These are phyloP conservation scores for Exidia glandulosa DNA, from an alignment of 768 basidiomycete species.

Conservation along the genomic window DNA sequence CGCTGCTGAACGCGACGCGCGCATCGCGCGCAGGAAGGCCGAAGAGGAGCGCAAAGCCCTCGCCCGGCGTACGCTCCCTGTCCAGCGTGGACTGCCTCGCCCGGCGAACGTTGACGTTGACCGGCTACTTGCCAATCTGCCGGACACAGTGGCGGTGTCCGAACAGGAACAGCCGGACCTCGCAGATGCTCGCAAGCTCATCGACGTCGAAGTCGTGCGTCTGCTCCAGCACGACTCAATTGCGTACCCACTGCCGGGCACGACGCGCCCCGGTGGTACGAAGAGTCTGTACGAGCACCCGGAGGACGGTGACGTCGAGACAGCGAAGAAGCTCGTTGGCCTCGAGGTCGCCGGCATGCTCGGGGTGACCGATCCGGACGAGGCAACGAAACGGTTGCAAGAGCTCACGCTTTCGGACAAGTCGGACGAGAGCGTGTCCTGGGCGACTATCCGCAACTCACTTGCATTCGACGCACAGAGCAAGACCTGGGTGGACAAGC, in stretches of 20 bases:
- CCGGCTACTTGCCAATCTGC: constrained; percentile 48
- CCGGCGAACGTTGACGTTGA: constrained; percentile 73
- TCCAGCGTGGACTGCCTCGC: constrained; percentile 76
- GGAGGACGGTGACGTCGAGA: constrained; percentile 60
- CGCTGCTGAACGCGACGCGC: constrained; percentile 83
- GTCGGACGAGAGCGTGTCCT: constrained; percentile 46
- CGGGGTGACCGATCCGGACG: constrained; percentile 69
- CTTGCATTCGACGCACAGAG: constrained; percentile 50
- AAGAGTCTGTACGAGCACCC: constrained; percentile 62
- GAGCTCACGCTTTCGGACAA: constrained; percentile 5
- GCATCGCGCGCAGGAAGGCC: constrained; percentile 49
- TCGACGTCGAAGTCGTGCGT: constrained; percentile 67
- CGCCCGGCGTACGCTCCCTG: constrained; percentile 70
- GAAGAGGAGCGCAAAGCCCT: constrained; percentile 70
- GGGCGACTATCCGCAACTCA: constrained; percentile 56
- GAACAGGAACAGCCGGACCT: constrained; percentile 35
- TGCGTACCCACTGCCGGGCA: constrained; percentile 80
- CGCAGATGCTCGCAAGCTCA: constrained; percentile 43
- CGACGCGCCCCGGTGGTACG: constrained; percentile 60
- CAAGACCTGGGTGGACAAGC: constrained; percentile 57
- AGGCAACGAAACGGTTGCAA: constrained; percentile 17
- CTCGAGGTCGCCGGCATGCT: constrained; percentile 67
- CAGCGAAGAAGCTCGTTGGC: constrained; percentile 64
- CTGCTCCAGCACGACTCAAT: constrained; percentile 85
- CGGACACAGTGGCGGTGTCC: constrained; percentile 17